Base-by-base conservation (phyloP, 441 rosid genomes). In the Croton laevigatus region DNA sequence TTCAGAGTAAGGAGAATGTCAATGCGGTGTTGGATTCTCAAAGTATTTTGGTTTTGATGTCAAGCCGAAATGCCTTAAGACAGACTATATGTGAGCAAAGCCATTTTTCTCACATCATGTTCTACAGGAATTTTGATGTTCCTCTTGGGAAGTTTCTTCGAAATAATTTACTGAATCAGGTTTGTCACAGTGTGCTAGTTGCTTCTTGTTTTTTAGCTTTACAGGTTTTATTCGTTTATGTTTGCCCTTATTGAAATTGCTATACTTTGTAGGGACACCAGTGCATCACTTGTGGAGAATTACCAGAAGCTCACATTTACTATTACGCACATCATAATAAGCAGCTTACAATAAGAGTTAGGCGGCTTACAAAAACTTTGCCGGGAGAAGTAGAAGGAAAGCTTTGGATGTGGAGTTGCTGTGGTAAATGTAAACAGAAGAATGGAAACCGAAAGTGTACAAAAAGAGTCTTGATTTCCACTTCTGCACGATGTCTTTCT, bases 371-470 rank as follows among this genome's bases (percentile, higher is more conserved):
- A 36, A 87, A 84, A 71, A 42, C 49, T 73, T 81, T 93, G 78
- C 78, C 97, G 23, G 95, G 97, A 71, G 93, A 86, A 78, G 83
- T 70, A 62, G 83, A 87, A 79, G 90, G 93, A 73, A 93, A 93
- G 83, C 81, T 95, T 73, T 95, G 99, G 99, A 95, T 93, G 99
- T 95, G 99, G 99, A 84, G 97, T 77, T 70, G 91, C 55, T 95
- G 98, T 71, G 84, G 89, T 54, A 88, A 89, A 86, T 95, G 99
- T 78, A 85, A 81, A 75, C 71, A 75, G 68, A 82, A 76, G 66
- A 85, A 74, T 74, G 86, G 88, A 59, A 64, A 60, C 27, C 70
- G 78, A 20, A 87, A 73, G 73, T 82, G 95, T 54, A 88, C 99
- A 32, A 93, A 89, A 82, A 87, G 97, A 80, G 95, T 95, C 48